These are phyloP conservation scores for Boletales sp. DNA, from an alignment of 768 basidiomycete genomes.

Conservation along the genomic window DNA sequence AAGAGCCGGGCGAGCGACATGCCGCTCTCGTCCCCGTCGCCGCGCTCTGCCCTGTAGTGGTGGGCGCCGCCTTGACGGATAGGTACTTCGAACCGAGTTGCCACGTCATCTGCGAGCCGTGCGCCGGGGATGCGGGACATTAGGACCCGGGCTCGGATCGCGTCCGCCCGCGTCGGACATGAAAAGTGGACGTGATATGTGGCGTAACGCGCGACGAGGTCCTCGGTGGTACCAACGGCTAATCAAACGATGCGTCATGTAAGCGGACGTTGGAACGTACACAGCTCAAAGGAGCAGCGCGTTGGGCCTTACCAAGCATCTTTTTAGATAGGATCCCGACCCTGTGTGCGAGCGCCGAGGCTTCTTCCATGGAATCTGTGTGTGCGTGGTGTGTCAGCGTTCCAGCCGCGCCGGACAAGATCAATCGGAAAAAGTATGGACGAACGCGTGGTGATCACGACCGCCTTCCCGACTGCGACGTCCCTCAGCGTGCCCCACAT, in stretches of 20 bases:
- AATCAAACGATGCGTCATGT: not conserved
- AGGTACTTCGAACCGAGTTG: conserved; percentile 73
- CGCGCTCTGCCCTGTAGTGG: no score
- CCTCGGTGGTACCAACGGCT: conserved; percentile 67
- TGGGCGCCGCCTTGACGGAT: conserved; percentile 25
- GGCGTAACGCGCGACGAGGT: conserved; percentile 63
- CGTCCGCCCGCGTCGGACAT: conserved; percentile 60
- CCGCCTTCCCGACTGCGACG: conserved; percentile 64
- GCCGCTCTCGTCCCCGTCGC: not conserved
- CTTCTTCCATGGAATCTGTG: conserved; percentile 81
- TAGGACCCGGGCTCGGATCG: conserved; percentile 50
- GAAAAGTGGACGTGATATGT: conserved; percentile 77
- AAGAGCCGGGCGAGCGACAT: conserved; percentile 60
- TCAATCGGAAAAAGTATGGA: conserved; percentile 2
- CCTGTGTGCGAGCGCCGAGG: conserved; percentile 69
- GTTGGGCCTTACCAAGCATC: conserved; percentile 60
- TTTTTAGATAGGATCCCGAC: conserved; percentile 74
- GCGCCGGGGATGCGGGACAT: conserved; percentile 64
- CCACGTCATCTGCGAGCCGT: conserved; percentile 67
- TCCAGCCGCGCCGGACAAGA: no score
- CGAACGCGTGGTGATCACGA: conserved; percentile 70
- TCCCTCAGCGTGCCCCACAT: conserved; percentile 75
- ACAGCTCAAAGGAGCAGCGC: not conserved
- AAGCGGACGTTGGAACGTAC: no score
- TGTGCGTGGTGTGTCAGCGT: no score